Evolutionary conservation across 305 asterid genomes (phyloP), one percentile per base, ranked within the genome.

Genomic region (Fraxinus dipetala): DNA sequence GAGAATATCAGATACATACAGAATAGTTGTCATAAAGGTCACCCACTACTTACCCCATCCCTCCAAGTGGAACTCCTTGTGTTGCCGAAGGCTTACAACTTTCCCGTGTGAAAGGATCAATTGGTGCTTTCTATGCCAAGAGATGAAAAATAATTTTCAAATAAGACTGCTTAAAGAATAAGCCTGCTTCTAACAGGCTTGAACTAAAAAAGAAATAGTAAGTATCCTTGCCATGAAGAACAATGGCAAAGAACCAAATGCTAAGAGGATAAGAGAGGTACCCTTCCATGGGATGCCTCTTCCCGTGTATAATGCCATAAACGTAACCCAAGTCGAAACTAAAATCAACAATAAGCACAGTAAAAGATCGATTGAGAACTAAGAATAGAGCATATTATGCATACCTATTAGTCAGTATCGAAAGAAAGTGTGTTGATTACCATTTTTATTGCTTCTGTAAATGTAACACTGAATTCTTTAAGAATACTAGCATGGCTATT

Each of bases 281-380:
- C 99, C 89, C 99, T 93, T 90, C 99, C 99, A 78, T 94, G 92
- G 67, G 99, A 94, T 76, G 99, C 99, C 87, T 96, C 99, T 89
- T 96, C 97, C 85, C 98, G 90, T 81, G 95, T 91, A 43, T 96
- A 96, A 81, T 91, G 86, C 98, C 98, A 96, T 43, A 96, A 89
- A 24, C 98, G 97, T 84, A 96, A 81, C 75, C 98, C 99, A 81
- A 96, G 99, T 69, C 97, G 90, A 85, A 96, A 82, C 99, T 96
- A 86, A n/a, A 85, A 81, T 65, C 85, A 80, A 84, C 65, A 79
- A 51, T 7, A 80, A 78, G 51, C 54, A 76, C 31, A 40, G 79
- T 79, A 82, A 81, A 76, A 81, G 22, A 80, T 51, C 35, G 80
- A 59, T 76, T 45, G 48, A 70, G 70, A 85, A 85, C 59, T 13